Evolutionary conservation across 176 grass and related monocot genomes (phyloP), one percentile per base, ranked within the genome.

Genomic region (Triticum turgidum): DNA sequence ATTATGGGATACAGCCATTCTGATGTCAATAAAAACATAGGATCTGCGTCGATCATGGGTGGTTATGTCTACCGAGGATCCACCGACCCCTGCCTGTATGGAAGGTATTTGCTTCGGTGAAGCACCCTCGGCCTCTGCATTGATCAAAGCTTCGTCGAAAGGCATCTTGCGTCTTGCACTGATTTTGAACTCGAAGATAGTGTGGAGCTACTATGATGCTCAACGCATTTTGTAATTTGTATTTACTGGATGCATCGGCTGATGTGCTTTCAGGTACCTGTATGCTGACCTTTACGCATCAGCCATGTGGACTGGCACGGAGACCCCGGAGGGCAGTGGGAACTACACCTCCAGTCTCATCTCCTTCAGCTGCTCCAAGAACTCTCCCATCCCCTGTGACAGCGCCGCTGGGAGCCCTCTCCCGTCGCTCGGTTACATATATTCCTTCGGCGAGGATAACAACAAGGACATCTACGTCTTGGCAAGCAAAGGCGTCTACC

Each of bases 381-480:
- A 51, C 30, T 85, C 65, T 5, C 90, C 92, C 2, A 90, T 92
- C 61, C 65, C 84, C 6, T 94, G 92, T 5, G 71, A 77, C 15
- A 83, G 30, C 14, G 79, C 90, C 78, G 80, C 79, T 20, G 89
- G 89, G 56, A 94, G 92, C n/a, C 41, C 92, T 76, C 89, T 94
- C 35, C 89, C 89, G 2, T 89, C 89, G 0, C 80, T 91, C 5
- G 92, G 92, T 17, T 94, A 94, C 68, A 87, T 94, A 88, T 94
- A 87, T 49, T 94, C 96, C 20, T 98, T 93, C 7, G 96, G 93
- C 1, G 91, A 91, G 88, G 93, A 98, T 85, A 95, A 98, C 85
- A 95, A 11, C 32, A 95, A 94, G 85, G 93, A 98, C 47, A 64
- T 93, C 32, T 95, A 91, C 51, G 32, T 98, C 17, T 68, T 95